phyloP scores from a whole-genome alignment of 106 monocot genomes.

The Triglochin maritima region DNA sequence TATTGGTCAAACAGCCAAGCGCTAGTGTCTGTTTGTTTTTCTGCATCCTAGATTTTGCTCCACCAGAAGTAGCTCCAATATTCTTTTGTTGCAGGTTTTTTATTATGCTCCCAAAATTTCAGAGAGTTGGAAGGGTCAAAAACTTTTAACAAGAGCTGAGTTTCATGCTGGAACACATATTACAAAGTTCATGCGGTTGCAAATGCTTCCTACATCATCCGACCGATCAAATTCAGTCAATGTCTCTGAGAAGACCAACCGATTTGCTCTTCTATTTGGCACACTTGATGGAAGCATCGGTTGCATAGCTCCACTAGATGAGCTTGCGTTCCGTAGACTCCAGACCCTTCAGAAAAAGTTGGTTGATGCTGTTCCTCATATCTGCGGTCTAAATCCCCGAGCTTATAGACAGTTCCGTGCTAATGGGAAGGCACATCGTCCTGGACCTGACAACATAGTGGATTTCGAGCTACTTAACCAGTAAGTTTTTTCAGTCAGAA shows the following conservation, averaged over 20 bases:
- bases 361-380: constrained; percentile 79
- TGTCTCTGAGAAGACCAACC: constrained; percentile 74
- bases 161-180: constrained; percentile 87
- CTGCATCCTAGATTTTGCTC: background rate
- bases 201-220: constrained; percentile 57
- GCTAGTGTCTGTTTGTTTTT: no score
- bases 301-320: constrained; percentile 90
- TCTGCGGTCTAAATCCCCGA: constrained; percentile 80
- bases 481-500: no score
- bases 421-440: constrained; percentile 80
- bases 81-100: constrained; percentile 49
- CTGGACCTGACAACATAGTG: constrained; percentile 86
- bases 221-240: constrained; percentile 31
- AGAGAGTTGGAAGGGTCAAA: constrained; percentile 99
- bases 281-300: constrained; percentile 95
- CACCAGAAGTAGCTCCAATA: no score
- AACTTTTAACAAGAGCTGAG: constrained; percentile 82
- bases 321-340: constrained; percentile 76
- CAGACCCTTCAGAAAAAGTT: constrained; percentile 76
- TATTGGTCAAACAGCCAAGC: no score
- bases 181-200: constrained; percentile 82
- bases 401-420: constrained; percentile 70
- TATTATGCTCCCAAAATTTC: constrained; percentile 94
- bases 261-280: constrained; percentile 83
- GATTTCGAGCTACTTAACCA: constrained; percentile 80